Base-by-base conservation (phyloP, 2,329 filamentous ascomycete species). In the Hypoxylon sp. region DNA sequence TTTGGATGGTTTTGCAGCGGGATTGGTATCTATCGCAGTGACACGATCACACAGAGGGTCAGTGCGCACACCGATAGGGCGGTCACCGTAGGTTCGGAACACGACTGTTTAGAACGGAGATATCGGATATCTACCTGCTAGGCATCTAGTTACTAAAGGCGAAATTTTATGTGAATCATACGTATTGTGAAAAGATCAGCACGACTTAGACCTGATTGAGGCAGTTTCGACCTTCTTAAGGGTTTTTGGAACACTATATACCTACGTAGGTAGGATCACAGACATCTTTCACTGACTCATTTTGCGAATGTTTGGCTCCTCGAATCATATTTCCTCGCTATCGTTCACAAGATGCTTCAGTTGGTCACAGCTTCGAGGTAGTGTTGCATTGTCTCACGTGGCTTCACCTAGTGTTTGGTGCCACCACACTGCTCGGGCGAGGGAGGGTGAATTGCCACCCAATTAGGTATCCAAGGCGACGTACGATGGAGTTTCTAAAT, bases 1-100 rank as follows among this genome's bases (percentile, higher is more conserved):
- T 71, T 24, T 76, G 76, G 76, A 77, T 77, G 74, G 11, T 69
- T 59, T 26, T 61, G 62, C 71, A 74, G 59, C 69, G 73, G 14
- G 63, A 67, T 54, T 74, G 72, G 71, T 76, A 77, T 35, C 48
- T 70, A 22, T 55, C 62, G 53, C 47, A 59, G 47, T 60, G 37
- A 63, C 46, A 31, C 48, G 31, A 46, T 42, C 37, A 47, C 33
- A 24, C 46, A 51, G 14, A 29, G 24, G 24, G 22, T 51, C 50
- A 39, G 39, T 31, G 59, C 44, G 29, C 39, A 22, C 17, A 14
- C 13, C 9, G 22, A 19, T 22, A 42, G 17, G n/a, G 54, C 53
- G 33, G 42, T 53, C 33, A 13, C 29, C 37, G 51, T 48, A 50
- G 50, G 42, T 26, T 60, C 31, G 35, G 46, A 55, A 19, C 11